phyloP scores from a whole-genome alignment of 1,284 basidiomycete genomes.

The Pyrrhoderma noxium region DNA sequence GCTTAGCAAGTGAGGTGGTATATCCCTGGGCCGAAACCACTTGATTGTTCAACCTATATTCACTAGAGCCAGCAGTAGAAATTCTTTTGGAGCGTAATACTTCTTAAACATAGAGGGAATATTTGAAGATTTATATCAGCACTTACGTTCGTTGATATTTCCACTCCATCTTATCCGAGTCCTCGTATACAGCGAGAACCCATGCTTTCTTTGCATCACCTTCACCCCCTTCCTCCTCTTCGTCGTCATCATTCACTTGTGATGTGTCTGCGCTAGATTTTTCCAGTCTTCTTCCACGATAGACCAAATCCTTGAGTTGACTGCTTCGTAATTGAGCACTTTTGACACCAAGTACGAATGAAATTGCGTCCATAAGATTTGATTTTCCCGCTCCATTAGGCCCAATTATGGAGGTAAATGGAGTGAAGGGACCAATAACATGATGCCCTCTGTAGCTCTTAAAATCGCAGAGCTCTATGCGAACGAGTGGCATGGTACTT shows the following conservation, averaged over 20 bases:
- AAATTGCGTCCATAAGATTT: constrained; percentile 99
- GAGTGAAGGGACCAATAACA: constrained; percentile 83
- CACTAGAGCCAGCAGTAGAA: constrained; percentile 77
- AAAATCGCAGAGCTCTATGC: constrained; percentile 87
- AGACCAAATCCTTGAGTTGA: constrained; percentile 92
- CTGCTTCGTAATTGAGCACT: constrained; percentile 89
- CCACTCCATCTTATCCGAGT: constrained; percentile 76
- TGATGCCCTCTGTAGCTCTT: constrained; percentile 75
- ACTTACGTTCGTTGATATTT: constrained; percentile 84
- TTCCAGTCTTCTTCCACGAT: constrained; percentile 78
- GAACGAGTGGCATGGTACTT: constrained; percentile 57
- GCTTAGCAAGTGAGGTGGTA: constrained; percentile 75
- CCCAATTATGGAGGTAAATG: constrained; percentile 94
- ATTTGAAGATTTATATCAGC: neutral
- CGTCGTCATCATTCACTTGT: constrained; percentile 40
- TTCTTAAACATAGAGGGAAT: neutral
- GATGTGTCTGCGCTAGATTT: constrained; percentile 44
- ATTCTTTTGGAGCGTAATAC: constrained; percentile 39
- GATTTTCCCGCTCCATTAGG: constrained; percentile 99
- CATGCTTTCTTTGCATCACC: constrained; percentile 87
- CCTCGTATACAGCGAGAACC: constrained; percentile 89
- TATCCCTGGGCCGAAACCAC: constrained; percentile 80
- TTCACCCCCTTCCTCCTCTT: constrained; percentile 46
- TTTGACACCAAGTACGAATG: constrained; percentile 96
- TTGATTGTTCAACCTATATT: constrained; percentile 79